phyloP scores from a whole-genome alignment of 176 grass and related monocot genomes.

The Puccinellia tenuiflora region DNA sequence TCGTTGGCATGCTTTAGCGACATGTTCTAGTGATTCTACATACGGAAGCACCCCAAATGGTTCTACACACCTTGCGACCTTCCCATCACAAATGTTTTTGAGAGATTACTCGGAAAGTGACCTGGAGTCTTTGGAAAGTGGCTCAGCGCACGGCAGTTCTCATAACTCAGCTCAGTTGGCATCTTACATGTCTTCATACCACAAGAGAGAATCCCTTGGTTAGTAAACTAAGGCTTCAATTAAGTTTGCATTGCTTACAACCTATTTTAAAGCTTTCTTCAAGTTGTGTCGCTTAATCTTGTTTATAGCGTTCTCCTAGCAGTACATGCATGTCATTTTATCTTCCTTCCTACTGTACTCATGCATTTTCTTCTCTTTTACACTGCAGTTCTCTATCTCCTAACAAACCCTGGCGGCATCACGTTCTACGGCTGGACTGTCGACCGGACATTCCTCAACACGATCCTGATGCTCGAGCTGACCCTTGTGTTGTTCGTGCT shows the following conservation, averaged over 20 bases:
- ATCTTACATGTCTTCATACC: constrained; percentile 74
- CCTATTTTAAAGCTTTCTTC: background rate
- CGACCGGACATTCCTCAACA: constrained; percentile 71
- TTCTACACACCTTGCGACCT: constrained; percentile 49
- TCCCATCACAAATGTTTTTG: constrained; percentile 48
- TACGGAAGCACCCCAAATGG: constrained; percentile 35
- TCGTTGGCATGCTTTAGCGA: constrained; percentile 79
- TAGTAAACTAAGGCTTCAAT: constrained; percentile 25
- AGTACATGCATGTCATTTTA: background rate
- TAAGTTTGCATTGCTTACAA: background rate
- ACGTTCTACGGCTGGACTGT: constrained; percentile 86
- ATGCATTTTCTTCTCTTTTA: background rate
- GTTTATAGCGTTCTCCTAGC: background rate
- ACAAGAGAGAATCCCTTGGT: constrained; percentile 97
- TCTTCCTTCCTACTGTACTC: background rate
- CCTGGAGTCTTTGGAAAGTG: constrained; percentile 75
- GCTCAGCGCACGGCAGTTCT: constrained; percentile 23
- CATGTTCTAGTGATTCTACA: constrained; percentile 59
- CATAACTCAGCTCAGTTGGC: constrained; percentile 52
- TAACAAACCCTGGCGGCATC: constrained; percentile 75
- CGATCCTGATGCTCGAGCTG: constrained; percentile 79
- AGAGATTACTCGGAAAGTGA: constrained; percentile 66
- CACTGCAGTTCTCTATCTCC: constrained; percentile 74
- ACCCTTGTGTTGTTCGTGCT: constrained; percentile 88
- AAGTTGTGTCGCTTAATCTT: background rate